Evolutionary conservation across 352 stramenopile species (phyloP).

Genomic region (Phytophthora pistaciae): DNA sequence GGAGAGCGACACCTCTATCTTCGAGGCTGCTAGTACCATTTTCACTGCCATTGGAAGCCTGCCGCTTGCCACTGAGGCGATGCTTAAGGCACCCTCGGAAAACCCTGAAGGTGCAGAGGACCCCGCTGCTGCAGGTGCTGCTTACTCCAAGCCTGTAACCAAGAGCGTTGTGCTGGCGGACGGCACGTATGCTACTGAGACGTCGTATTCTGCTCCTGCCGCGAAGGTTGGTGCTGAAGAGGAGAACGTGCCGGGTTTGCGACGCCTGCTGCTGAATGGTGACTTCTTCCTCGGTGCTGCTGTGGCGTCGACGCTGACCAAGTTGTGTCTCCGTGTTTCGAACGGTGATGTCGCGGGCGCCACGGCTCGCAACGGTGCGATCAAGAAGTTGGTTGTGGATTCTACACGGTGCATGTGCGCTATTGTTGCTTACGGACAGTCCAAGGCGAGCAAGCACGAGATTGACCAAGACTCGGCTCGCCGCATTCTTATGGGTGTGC

Average conservation of each 20-base stretch:
- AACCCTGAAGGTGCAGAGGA: constrained; percentile 33
- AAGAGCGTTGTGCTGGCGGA: constrained; percentile 99
- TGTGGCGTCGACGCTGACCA: constrained; percentile 95
- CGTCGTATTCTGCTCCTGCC: constrained; percentile 80
- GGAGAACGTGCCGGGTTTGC: constrained; percentile 77
- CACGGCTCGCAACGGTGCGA: constrained; percentile 50
- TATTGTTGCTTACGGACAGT: constrained; percentile 77
- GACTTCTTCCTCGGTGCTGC: constrained; percentile 98
- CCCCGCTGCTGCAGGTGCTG: constrained; percentile 40
- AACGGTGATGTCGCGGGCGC: constrained; percentile 60
- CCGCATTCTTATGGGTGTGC: constrained; percentile 96
- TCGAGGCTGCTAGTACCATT: constrained; percentile 88
- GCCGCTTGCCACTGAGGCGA: constrained; percentile 70
- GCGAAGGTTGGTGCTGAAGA: constrained; percentile 60
- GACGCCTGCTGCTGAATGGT: constrained; percentile 91
- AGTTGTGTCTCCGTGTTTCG: constrained; percentile 94
- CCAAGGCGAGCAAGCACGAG: constrained; percentile 81
- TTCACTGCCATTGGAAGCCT: constrained; percentile 86
- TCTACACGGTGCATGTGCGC: constrained; percentile 80
- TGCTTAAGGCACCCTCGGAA: constrained; percentile 51
- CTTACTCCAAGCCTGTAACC: constrained; percentile 92
- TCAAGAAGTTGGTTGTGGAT: constrained; percentile 82
- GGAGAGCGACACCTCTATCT: constrained; percentile 79
- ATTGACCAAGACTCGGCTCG: constrained; percentile 96
- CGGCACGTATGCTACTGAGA: constrained; percentile 99